phyloP scores from a whole-genome alignment of 2,329 filamentous ascomycete genomes.

The Fusarium sp. region DNA sequence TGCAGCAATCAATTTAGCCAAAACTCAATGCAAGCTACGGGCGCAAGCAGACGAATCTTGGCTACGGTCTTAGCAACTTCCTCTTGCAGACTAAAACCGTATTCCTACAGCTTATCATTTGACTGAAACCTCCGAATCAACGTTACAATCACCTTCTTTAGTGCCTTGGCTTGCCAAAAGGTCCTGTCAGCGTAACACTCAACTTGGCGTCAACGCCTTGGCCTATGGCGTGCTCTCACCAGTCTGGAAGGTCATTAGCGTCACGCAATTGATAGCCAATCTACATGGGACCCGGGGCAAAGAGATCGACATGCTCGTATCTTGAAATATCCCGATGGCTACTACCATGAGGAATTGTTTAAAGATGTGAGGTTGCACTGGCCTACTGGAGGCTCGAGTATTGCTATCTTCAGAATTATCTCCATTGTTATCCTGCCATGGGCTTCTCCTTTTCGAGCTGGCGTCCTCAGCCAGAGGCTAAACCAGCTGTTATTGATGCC shows the following conservation, averaged over 20 bases:
- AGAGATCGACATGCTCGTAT: not conserved
- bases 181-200: constrained; percentile 1
- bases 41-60: not conserved
- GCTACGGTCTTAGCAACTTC: not conserved
- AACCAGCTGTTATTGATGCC: constrained; percentile 6
- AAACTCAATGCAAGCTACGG: not conserved
- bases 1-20: not conserved
- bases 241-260: constrained; percentile 17
- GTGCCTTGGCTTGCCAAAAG: not conserved
- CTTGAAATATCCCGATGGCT: not conserved
- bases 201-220: constrained; percentile 16
- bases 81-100: not conserved
- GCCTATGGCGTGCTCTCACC: constrained; percentile 19
- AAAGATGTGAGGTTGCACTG: not conserved
- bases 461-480: not conserved
- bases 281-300: not conserved
- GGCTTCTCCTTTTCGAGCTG: not conserved
- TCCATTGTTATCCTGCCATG: not conserved
- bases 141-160: not conserved
- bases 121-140: not conserved
- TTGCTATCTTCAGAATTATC: not conserved
- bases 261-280: constrained; percentile 20
- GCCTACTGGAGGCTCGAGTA: not conserved
- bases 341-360: not conserved
- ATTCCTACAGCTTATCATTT: not conserved